Evolutionary conservation across 148 eudicot species (phyloP).

Genomic region (Drosera capensis): DNA sequence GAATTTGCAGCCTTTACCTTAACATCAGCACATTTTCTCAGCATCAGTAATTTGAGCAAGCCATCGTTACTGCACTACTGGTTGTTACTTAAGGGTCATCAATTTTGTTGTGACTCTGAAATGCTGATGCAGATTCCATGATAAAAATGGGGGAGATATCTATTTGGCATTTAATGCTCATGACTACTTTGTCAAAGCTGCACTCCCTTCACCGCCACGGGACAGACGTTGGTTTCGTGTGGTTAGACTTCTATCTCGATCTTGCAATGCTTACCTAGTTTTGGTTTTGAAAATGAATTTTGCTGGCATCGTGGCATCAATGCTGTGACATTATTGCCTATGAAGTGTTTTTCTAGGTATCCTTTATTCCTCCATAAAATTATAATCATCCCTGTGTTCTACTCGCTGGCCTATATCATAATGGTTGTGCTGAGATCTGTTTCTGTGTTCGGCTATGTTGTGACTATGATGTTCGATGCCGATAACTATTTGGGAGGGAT

Average conservation of each 20-base stretch:
- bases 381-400: too few relatives aligned
- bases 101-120: constrained; percentile 2
- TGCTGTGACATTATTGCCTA: not conserved
- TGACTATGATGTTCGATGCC: too few relatives aligned
- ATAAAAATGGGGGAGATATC: constrained; percentile 39
- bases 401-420: too few relatives aligned
- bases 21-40: too few relatives aligned
- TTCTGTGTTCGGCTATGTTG: too few relatives aligned
- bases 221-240: constrained; percentile 69
- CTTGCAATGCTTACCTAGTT: not conserved
- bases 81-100: not conserved
- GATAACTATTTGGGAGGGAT: too few relatives aligned
- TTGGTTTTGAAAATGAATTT: too few relatives aligned
- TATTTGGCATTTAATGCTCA: constrained; percentile 93
- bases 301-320: too few relatives aligned
- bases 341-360: too few relatives aligned
- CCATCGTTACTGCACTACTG: not conserved
- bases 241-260: constrained; percentile 38
- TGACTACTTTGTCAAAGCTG: constrained; percentile 49
- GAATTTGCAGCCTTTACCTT: too few relatives aligned
- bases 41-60: not conserved
- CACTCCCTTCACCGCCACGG: constrained; percentile 63
- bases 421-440: too few relatives aligned
- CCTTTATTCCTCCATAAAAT: too few relatives aligned
- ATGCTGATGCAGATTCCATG: constrained; percentile 52